Percentiles rank a stretch among this genome's conserved stretches.
phyloP scores from a whole-genome alignment of 2,329 filamentous ascomycete genomes.

The Ceratocystis cacaofunesta region DNA sequence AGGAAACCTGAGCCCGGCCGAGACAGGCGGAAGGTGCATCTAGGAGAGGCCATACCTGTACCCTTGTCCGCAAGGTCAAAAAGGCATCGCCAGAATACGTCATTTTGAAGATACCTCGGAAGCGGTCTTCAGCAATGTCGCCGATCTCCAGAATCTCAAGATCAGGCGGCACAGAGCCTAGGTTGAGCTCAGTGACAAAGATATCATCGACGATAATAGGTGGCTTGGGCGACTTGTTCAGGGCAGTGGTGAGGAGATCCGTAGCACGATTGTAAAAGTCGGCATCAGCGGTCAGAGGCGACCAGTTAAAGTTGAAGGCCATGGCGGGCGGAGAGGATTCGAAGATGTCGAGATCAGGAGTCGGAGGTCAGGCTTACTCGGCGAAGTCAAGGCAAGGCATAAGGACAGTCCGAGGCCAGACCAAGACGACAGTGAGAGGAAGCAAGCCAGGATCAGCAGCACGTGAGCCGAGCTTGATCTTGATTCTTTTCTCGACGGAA shows the following conservation, averaged over 20 bases:
- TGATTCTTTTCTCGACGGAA: too few species aligned
- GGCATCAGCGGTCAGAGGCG: slow-evolving; percentile 89
- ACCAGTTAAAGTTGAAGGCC: slow-evolving; percentile 99
- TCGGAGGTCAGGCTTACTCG: background rate
- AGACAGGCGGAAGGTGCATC: background rate
- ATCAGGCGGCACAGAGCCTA: slow-evolving; percentile 86
- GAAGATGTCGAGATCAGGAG: background rate
- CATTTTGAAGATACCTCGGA: slow-evolving; percentile 99
- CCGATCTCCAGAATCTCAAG: slow-evolving; percentile 96
- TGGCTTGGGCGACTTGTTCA: slow-evolving; percentile 96
- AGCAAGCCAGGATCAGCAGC: background rate
- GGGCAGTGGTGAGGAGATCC: slow-evolving; percentile 81
- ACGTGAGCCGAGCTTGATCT: background rate
- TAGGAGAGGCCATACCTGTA: slow-evolving; percentile 49
- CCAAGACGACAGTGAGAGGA: background rate
- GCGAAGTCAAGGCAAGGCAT: background rate
- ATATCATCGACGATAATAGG: slow-evolving; percentile 99
- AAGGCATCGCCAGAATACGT: slow-evolving; percentile 92
- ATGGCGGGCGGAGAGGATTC: slow-evolving; percentile 33
- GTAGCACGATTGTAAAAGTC: slow-evolving; percentile 79
- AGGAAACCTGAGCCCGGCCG: background rate
- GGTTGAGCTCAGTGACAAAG: slow-evolving; percentile 91
- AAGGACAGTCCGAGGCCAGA: background rate
- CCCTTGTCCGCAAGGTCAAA: slow-evolving; percentile 83
- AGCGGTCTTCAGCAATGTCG: slow-evolving; percentile 90